Evolutionary conservation across 441 rosid genomes (phyloP), one percentile per base, ranked within the genome.

Genomic region (Mallotus japonicus): DNA sequence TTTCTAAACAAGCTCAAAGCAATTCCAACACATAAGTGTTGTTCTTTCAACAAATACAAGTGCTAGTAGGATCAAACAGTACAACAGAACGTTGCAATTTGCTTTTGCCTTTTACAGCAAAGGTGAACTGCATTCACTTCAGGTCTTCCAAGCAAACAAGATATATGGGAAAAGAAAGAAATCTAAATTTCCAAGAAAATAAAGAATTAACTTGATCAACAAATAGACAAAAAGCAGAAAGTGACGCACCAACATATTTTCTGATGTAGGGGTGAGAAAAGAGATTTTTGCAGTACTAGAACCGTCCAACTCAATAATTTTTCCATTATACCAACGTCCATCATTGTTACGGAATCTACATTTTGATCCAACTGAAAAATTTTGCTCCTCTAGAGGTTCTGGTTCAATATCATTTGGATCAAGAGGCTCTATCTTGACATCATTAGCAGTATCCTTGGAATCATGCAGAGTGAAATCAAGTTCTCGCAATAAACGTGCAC

Each of bases 311-410:
- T 80, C 87, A 71, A 91, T 78, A 81, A 93, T 76, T 62, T 83
- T 87, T 80, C 97, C 99, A 76, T 89, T 83, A 81, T 95, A 95
- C 99, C 99, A 93, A 17, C 92, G 97, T 5, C 98, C 99, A 82
- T 95, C 83, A 6, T 61, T 82, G 72, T 87, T 78, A 17, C 90
- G 83, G 70, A 95, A 93, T 61, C 97, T 87, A 68, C 98, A 73
- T 44, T 62, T 80, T n/a, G 93, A 87, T 67, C 95, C 96, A 61
- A 89, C 85, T 7, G 81, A 76, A 76, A 69, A 89, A 65, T 69
- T 75, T 40, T 59, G 77, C 72, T 85, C 88, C 80, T 83, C 88
- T 65, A 78, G 8, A 12, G 84, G 81, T 54, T 87, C 90, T 16
- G 84, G 86, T 74, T 87, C 88, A 65, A 84, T 68, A 46, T 78